A percentile compares a stretch with the other conserved stretches of the same genome.
These are phyloP conservation scores for Anisodus acutangulus DNA, from an alignment of 257 asterid species.

Conservation along the genomic window DNA sequence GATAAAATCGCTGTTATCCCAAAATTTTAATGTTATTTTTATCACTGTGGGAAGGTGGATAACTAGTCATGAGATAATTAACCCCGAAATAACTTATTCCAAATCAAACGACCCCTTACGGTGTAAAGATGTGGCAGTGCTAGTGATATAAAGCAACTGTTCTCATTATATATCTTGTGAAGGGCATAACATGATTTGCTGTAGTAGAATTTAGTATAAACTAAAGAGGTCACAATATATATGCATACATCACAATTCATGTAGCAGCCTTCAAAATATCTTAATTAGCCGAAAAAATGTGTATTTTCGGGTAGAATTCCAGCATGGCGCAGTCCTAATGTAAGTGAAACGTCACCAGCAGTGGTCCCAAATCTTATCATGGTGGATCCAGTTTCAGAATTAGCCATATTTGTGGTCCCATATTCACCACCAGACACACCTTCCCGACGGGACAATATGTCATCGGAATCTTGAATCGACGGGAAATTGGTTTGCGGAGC, in stretches of 20 bases:
- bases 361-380: conserved; percentile 69
- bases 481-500: conserved; percentile 32
- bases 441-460: conserved; percentile 27
- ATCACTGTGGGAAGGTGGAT: too few relatives aligned
- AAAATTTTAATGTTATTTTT: too few relatives aligned
- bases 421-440: conserved; percentile 26
- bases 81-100: too few relatives aligned
- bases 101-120: too few relatives aligned
- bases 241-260: background rate
- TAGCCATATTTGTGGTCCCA: conserved; percentile 23
- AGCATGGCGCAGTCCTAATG: conserved; percentile 89
- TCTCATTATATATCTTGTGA: background rate
- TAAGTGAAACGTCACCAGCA: conserved; percentile 86
- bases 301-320: conserved; percentile 79
- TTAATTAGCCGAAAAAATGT: conserved; percentile 56
- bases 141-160: background rate
- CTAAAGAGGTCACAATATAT: background rate
- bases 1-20: too few relatives aligned
- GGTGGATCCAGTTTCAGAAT: conserved; percentile 51
- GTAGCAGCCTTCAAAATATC: conserved; percentile 46
- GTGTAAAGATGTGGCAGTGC: background rate
- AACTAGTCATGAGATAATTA: too few relatives aligned
- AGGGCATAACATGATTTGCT: background rate
- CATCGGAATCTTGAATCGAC: conserved; percentile 28
- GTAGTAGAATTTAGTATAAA: background rate